phyloP scores from a whole-genome alignment of 192 early-diverging fungal genomes.

The Linnemannia elongata region DNA sequence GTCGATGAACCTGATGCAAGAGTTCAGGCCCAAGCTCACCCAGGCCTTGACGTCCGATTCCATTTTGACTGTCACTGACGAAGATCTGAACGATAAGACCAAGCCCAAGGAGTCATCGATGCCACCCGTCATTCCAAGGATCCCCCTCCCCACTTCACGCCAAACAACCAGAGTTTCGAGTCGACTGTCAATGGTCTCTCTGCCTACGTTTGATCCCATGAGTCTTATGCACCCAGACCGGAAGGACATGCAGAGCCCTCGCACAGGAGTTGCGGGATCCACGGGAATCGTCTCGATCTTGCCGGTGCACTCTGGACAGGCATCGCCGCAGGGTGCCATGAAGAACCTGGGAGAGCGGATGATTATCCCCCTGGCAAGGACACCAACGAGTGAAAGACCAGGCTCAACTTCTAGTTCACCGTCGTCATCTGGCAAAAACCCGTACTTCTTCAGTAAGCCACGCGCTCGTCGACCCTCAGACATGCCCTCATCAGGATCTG shows the following conservation, averaged over 20 bases:
- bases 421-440: constrained; percentile 48
- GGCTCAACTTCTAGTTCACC: constrained; percentile 17
- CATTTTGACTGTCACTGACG: constrained; percentile 38
- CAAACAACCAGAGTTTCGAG: constrained; percentile 36
- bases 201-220: constrained; percentile 46
- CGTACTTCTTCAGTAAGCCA: constrained; percentile 46
- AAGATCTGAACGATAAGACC: constrained; percentile 18
- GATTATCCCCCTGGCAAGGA: constrained; percentile 39
- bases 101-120: constrained; percentile 13
- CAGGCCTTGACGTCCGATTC: constrained; percentile 44
- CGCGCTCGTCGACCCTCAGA: constrained; percentile 40
- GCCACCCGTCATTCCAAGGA: constrained; percentile 25
- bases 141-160: constrained; percentile 33
- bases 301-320: constrained; percentile 3
- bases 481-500: not conserved
- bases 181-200: constrained; percentile 41
- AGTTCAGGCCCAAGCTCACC: constrained; percentile 38
- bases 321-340: not conserved
- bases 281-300: not conserved
- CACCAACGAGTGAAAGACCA: constrained; percentile 39
- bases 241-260: constrained; percentile 14
- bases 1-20: constrained; percentile 69
- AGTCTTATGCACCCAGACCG: constrained; percentile 36
- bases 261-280: not conserved
- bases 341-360: constrained; percentile 20